Evolutionary conservation across 2,329 filamentous ascomycete genomes (phyloP).

Genomic region (Trichophyton benhamiae): DNA sequence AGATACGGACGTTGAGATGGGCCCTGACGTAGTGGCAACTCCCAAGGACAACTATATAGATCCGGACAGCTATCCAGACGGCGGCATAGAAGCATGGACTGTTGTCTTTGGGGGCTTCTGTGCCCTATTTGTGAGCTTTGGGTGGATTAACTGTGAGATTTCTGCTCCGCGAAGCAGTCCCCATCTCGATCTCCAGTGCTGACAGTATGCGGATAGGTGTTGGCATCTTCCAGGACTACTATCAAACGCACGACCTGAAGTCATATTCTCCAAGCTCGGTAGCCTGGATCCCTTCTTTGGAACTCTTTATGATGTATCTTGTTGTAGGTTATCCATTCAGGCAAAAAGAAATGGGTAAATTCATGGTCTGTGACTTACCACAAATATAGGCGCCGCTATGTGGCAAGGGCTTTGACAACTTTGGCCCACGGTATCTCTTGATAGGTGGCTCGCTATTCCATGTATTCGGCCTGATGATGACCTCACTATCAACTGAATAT

Average conservation of each 20-base stretch:
- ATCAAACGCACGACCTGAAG: constrained; percentile 38
- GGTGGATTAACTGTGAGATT: constrained; percentile 38
- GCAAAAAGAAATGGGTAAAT: background rate
- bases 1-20: constrained; percentile 4
- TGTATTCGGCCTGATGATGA: constrained; percentile 49
- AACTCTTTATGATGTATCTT: constrained; percentile 44
- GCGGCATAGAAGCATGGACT: constrained; percentile 23
- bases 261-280: constrained; percentile 43
- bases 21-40: background rate
- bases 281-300: constrained; percentile 51
- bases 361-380: constrained; percentile 15
- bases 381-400: constrained; percentile 45
- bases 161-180: background rate
- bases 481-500: constrained; percentile 41
- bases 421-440: constrained; percentile 47
- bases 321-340: constrained; percentile 20
- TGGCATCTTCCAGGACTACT: constrained; percentile 49
- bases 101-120: constrained; percentile 41
- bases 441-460: constrained; percentile 41
- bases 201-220: constrained; percentile 22
- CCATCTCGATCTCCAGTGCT: background rate
- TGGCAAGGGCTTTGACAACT: constrained; percentile 51
- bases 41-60: constrained; percentile 8
- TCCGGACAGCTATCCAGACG: constrained; percentile 18
- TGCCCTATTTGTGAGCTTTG: constrained; percentile 39